A percentile compares a stretch with the other conserved stretches of the same genome.
phyloP scores from a whole-genome alignment of 2,329 filamentous ascomycete species.

The Gyromitra esculenta region DNA sequence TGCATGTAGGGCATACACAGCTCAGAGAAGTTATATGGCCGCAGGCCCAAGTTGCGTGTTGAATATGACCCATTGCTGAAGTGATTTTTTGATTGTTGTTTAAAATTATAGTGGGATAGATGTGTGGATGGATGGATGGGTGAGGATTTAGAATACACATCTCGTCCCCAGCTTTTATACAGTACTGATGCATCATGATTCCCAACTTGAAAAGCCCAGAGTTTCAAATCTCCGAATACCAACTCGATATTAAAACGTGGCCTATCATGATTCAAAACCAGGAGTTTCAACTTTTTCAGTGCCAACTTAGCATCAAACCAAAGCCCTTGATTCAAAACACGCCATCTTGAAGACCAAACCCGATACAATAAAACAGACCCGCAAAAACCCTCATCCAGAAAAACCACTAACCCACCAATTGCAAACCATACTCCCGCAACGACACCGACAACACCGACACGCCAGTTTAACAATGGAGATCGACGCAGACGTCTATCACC shows the following conservation, averaged over 20 bases:
- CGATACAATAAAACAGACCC: not conserved
- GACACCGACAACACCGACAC: not conserved
- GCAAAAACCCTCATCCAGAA: not conserved
- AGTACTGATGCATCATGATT: not conserved
- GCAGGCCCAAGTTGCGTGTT: conserved; percentile 1
- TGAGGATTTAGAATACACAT: not conserved
- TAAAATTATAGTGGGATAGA: not conserved
- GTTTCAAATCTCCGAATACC: not conserved
- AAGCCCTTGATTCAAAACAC: not conserved
- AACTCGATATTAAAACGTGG: not conserved
- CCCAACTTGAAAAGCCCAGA: conserved; percentile 3
- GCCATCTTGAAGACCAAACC: not conserved
- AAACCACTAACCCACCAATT: not conserved
- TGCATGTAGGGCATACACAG: not conserved
- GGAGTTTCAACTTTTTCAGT: too few relatives aligned
- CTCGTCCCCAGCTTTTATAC: conserved; percentile 15
- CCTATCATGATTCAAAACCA: not conserved
- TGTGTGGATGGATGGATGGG: not conserved
- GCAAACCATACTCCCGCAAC: not conserved
- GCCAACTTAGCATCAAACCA: not conserved
- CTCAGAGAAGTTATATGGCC: not conserved
- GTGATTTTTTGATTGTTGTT: not conserved
- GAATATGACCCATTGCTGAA: not conserved
- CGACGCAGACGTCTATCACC: not conserved
- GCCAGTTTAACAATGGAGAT: not conserved